A percentile compares a stretch with the other conserved stretches of the same genome.
Conservation (phyloP, 345 rosid species). For the Chamaenerion angustifolium region DNA sequence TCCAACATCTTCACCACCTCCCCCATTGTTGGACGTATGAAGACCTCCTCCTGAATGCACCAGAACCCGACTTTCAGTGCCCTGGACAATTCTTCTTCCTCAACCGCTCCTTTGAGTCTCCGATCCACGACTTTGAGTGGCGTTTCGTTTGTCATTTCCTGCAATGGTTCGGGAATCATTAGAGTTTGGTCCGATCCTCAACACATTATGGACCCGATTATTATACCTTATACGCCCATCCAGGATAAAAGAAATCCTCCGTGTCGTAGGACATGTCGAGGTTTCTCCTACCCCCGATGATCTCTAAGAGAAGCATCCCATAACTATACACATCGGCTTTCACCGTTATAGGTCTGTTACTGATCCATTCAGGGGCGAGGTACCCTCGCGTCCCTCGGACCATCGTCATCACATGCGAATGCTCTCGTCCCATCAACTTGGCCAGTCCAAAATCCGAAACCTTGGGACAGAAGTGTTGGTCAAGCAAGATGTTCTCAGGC, state of each 20-base stretch:
- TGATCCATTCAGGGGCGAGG: constrained; percentile 69
- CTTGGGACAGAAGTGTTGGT: constrained; percentile 47
- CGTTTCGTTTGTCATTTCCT: constrained; percentile 39
- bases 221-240: constrained; percentile 71
- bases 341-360: constrained; percentile 57
- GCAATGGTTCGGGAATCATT: background rate
- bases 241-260: constrained; percentile 70
- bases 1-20: constrained; percentile 64
- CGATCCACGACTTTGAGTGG: constrained; percentile 39
- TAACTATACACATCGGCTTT: constrained; percentile 82
- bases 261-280: constrained; percentile 47
- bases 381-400: constrained; percentile 69
- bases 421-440: constrained; percentile 65
- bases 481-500: constrained; percentile 57
- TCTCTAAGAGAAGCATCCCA: constrained; percentile 69
- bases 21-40: constrained; percentile 59
- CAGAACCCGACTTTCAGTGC: constrained; percentile 55
- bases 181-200: no score
- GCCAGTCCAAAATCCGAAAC: constrained; percentile 67
- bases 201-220: no score
- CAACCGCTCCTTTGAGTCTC: constrained; percentile 29
- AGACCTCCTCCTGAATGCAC: constrained; percentile 63
- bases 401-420: constrained; percentile 58
- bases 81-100: constrained; percentile 40
- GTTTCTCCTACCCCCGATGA: constrained; percentile 64